These are phyloP conservation scores for Russula griseocarnosa DNA, from an alignment of 768 basidiomycete species.

Conservation along the genomic window DNA sequence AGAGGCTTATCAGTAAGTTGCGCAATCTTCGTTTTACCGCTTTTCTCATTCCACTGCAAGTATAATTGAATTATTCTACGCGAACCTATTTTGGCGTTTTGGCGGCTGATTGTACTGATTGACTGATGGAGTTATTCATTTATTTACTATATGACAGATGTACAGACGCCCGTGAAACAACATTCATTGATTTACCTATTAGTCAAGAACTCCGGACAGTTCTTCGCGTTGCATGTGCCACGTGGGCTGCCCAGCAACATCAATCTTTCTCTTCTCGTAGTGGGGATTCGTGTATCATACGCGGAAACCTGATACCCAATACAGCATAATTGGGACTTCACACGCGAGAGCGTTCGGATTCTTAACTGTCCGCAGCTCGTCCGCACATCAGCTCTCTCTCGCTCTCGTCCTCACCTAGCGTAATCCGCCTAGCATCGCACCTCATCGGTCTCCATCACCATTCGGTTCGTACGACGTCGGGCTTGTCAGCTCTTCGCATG, in stretches of 20 bases:
- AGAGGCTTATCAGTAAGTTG: neutral
- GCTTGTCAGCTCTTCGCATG: too few relatives aligned
- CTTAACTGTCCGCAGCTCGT: neutral
- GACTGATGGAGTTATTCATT: neutral
- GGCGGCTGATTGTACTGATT: neutral
- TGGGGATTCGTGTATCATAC: neutral
- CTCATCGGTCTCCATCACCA: too few relatives aligned
- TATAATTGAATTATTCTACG: neutral
- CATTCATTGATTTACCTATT: neutral
- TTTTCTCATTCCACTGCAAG: neutral
- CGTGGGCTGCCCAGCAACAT: neutral
- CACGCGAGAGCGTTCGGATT: neutral
- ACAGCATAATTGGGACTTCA: neutral
- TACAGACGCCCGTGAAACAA: neutral
- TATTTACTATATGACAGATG: neutral
- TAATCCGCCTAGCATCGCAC: too few relatives aligned
- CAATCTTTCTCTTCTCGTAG: neutral
- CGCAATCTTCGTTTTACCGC: too few relatives aligned
- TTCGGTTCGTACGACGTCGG: too few relatives aligned
- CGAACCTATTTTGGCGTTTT: neutral
- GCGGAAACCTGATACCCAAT: neutral
- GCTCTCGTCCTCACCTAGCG: too few relatives aligned
- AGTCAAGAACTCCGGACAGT: neutral
- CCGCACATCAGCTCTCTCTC: too few relatives aligned
- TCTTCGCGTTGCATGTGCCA: neutral